Evolutionary conservation across 768 basidiomycete species (phyloP).

Genomic region (Boletus reticulatus): DNA sequence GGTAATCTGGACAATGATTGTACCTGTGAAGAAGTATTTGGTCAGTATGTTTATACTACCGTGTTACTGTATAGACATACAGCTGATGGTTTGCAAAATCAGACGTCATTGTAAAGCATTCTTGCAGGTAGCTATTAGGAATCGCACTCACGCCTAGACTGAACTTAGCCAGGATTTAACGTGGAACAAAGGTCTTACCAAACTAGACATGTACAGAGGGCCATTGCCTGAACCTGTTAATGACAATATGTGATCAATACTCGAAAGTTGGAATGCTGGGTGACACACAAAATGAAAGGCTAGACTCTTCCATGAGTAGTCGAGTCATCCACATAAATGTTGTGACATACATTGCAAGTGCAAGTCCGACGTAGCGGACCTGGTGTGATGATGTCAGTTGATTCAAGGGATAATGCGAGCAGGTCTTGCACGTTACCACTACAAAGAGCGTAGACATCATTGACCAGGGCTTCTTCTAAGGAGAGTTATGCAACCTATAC

Average conservation of each 20-base stretch:
- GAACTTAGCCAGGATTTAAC: neutral
- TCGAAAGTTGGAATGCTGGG: neutral
- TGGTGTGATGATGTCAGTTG: neutral
- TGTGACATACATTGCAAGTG: slow-evolving; percentile 2
- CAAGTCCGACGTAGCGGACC: slow-evolving; percentile 10
- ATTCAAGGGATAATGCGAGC: neutral
- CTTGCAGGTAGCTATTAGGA: no score
- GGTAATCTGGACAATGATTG: neutral
- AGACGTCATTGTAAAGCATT: neutral
- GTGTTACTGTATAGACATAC: neutral
- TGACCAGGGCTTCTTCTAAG: slow-evolving; percentile 12
- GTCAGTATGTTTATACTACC: neutral
- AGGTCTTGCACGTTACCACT: neutral
- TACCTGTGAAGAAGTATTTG: neutral
- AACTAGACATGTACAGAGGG: neutral
- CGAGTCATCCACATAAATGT: neutral
- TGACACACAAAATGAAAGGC: neutral
- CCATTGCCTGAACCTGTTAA: neutral
- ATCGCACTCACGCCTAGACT: slow-evolving; percentile 5
- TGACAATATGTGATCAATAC: neutral
- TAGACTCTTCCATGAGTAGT: neutral
- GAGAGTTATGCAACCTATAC: neutral
- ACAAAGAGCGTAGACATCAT: slow-evolving; percentile 10
- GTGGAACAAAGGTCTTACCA: neutral
- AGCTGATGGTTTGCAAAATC: neutral